Percentiles rank a stretch among this genome's conserved stretches.
Evolutionary conservation across 768 basidiomycete species (phyloP).

Genomic region (Trichaptum fuscoviolaceum): DNA sequence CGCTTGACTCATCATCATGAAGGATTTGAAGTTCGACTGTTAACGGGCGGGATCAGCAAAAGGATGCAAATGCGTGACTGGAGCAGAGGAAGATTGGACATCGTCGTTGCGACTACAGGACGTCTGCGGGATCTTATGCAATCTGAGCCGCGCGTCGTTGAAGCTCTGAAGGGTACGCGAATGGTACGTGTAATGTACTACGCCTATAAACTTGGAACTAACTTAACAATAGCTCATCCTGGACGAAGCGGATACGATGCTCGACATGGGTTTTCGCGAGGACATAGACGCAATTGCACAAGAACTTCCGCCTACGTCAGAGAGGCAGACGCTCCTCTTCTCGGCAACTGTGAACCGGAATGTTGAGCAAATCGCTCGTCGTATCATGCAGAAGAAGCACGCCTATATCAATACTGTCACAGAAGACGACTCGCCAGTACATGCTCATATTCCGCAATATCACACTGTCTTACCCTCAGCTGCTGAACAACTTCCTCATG

Average conservation of each 20-base stretch:
- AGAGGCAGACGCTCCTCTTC: constrained; percentile 89
- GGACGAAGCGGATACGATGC: constrained; percentile 87
- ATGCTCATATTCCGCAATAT: constrained; percentile 76
- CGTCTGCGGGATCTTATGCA: constrained; percentile 70
- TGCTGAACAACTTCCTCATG: constrained; percentile 68
- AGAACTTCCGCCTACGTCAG: constrained; percentile 52
- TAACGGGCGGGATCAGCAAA: constrained; percentile 75
- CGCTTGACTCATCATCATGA: constrained; percentile 56
- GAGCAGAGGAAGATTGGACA: constrained; percentile 59
- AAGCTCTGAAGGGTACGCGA: constrained; percentile 48
- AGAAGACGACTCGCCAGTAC: constrained; percentile 55
- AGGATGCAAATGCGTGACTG: constrained; percentile 62
- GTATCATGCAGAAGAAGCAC: constrained; percentile 55
- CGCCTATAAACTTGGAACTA: no score
- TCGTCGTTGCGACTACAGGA: constrained; percentile 90
- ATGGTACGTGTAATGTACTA: constrained; percentile 38
- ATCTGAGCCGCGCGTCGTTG: constrained; percentile 47
- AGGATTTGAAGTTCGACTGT: constrained; percentile 63
- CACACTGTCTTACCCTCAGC: constrained; percentile 66
- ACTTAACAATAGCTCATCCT: constrained; percentile 59
- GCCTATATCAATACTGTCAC: constrained; percentile 69
- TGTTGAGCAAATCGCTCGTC: constrained; percentile 65
- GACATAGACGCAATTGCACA: constrained; percentile 72
- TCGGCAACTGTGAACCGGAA: constrained; percentile 77
- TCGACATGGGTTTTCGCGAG: constrained; percentile 89